phyloP scores from a whole-genome alignment of 768 basidiomycete genomes.

The Amanita muscaria region DNA sequence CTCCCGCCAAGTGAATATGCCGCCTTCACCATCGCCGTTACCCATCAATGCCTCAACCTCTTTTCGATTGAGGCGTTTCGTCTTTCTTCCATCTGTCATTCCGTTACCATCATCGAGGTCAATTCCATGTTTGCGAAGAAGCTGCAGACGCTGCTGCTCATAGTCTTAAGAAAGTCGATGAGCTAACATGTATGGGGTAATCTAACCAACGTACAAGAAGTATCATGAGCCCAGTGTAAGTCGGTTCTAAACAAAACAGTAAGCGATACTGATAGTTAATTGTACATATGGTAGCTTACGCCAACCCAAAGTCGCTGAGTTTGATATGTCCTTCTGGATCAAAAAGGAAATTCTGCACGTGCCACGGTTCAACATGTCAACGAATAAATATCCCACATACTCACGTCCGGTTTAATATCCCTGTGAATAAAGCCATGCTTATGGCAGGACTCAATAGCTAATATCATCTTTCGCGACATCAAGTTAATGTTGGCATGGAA shows the following conservation, averaged over 20 bases:
- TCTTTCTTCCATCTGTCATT: conserved; percentile 59
- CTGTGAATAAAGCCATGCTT: conserved; percentile 95
- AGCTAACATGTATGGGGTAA: conserved; percentile 8
- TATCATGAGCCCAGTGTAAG: conserved; percentile 96
- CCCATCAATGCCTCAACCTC: conserved; percentile 83
- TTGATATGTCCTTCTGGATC: conserved; percentile 89
- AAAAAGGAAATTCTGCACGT: conserved; percentile 84
- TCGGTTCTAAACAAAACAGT: conserved; percentile 51
- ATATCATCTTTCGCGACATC: conserved; percentile 61
- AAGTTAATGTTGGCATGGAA: conserved; percentile 13
- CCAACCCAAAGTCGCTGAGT: conserved; percentile 92
- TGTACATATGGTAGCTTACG: conserved; percentile 51
- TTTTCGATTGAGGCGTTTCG: conserved; percentile 70
- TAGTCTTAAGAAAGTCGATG: conserved; percentile 52
- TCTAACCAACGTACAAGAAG: conserved; percentile 56
- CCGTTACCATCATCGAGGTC: conserved; percentile 79
- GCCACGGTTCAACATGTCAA: conserved; percentile 13
- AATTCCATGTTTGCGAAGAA: conserved; percentile 89
- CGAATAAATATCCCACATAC: conserved; percentile 20
- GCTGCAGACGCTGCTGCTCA: conserved; percentile 83
- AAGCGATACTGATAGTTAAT: conserved; percentile 10
- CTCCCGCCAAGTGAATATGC: conserved; percentile 93
- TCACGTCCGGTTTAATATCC: conserved; percentile 92
- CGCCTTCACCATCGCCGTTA: conserved; percentile 68
- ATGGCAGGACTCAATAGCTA: conserved; percentile 90